A percentile compares a stretch with the other conserved stretches of the same genome.
Conservation (phyloP, 176 grass and related monocot species). For the Zoysia japonica region DNA sequence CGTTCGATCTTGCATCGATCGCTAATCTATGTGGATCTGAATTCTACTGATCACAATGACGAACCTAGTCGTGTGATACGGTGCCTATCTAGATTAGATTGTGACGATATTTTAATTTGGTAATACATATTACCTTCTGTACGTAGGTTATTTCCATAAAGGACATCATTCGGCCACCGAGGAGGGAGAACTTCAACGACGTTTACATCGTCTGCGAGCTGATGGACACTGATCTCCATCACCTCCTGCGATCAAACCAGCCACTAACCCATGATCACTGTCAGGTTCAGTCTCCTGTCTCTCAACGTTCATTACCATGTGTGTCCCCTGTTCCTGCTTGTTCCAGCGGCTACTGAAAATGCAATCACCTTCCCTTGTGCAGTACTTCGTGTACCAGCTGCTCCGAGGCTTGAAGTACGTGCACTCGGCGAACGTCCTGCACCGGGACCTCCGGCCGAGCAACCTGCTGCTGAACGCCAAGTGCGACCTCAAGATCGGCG, state of each 20-base stretch:
- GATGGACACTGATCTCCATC: slow-evolving; percentile 98
- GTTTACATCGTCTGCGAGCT: slow-evolving; percentile 94
- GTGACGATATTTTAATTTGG: neutral
- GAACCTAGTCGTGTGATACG: neutral
- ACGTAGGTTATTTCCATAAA: slow-evolving; percentile 88
- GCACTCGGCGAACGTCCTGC: slow-evolving; percentile 91
- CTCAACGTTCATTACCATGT: neutral
- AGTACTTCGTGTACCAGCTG: slow-evolving; percentile 96
- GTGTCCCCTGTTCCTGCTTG: neutral
- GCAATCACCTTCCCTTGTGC: neutral
- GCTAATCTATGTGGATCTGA: neutral
- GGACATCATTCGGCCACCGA: slow-evolving; percentile 95
- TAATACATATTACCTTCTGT: slow-evolving; percentile 2
- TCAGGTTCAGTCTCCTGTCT: slow-evolving; percentile 52
- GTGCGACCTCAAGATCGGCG: slow-evolving; percentile 93
- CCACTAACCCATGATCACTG: slow-evolving; percentile 89
- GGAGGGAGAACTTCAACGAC: slow-evolving; percentile 91
- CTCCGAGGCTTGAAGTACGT: slow-evolving; percentile 95
- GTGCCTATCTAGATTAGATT: neutral
- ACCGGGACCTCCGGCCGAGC: slow-evolving; percentile 91
- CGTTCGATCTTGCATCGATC: no score
- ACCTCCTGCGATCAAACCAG: slow-evolving; percentile 87
- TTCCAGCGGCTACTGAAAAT: neutral
- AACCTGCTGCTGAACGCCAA: slow-evolving; percentile 90
- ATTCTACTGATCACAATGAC: neutral